Evolutionary conservation across 192 early-diverging fungal genomes (phyloP).

Genomic region (Gonapodya prolifera): DNA sequence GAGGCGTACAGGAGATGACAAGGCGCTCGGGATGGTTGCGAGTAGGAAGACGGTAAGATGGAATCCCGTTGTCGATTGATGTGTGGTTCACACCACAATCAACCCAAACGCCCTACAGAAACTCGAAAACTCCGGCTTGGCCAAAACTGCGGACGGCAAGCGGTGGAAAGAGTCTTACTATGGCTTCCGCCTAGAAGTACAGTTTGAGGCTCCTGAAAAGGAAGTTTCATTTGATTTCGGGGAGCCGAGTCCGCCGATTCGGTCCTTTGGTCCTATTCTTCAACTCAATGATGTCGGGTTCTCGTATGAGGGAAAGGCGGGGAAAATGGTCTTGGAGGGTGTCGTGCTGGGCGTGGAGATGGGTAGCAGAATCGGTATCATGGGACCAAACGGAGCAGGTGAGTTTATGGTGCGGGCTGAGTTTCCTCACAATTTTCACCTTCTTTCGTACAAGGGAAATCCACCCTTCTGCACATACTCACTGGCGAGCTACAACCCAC

Average conservation of each 20-base stretch:
- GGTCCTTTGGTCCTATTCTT: slow-evolving; percentile 52
- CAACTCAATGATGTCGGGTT: slow-evolving; percentile 45
- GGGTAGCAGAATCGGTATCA: slow-evolving; percentile 53
- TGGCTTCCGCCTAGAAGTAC: slow-evolving; percentile 33
- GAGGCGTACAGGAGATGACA: slow-evolving; percentile 64
- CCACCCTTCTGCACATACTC: slow-evolving; percentile 69
- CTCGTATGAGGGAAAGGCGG: slow-evolving; percentile 14
- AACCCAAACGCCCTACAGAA: slow-evolving; percentile 34
- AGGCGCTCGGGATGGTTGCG: slow-evolving; percentile 59
- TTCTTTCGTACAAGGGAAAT: slow-evolving; percentile 24
- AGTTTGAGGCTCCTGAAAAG: slow-evolving; percentile 39
- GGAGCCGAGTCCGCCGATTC: slow-evolving; percentile 57
- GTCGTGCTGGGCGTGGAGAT: slow-evolving; percentile 58
- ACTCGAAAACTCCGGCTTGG: slow-evolving; percentile 51
- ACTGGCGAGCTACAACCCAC: slow-evolving; percentile 46
- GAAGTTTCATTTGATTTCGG: slow-evolving; percentile 31
- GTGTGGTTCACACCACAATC: slow-evolving; percentile 6
- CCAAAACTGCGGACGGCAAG: slow-evolving; percentile 54
- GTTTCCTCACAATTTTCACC: background rate
- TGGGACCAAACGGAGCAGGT: slow-evolving; percentile 76
- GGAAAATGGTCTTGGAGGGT: slow-evolving; percentile 36
- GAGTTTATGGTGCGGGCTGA: slow-evolving; percentile 17
- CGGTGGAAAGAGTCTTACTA: slow-evolving; percentile 40
- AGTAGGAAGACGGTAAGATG: slow-evolving; percentile 62
- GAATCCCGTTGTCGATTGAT: background rate